Conservation (phyloP, 306 rosid species). For the Dicorynia guianensis region DNA sequence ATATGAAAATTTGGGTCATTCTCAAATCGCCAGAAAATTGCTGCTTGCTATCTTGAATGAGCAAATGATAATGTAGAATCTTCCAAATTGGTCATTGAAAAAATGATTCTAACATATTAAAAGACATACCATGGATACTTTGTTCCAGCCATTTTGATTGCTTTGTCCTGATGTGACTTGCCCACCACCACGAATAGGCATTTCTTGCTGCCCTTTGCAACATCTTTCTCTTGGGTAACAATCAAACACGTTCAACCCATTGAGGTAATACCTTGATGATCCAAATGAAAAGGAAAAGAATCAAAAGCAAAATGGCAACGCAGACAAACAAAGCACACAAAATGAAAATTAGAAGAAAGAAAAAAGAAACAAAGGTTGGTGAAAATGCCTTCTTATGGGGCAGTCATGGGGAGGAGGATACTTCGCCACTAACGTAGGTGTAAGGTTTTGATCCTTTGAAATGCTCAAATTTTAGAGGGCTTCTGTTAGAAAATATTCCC, state of each 20-base stretch:
- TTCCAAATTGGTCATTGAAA: not conserved
- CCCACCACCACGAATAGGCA: conserved; percentile 99
- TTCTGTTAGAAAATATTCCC: conserved; percentile 5
- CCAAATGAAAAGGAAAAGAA: not conserved
- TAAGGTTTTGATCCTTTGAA: conserved; percentile 43
- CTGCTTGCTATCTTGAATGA: not conserved
- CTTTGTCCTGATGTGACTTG: conserved; percentile 93
- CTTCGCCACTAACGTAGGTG: conserved; percentile 57
- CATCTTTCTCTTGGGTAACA: conserved; percentile 52
- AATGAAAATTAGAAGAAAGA: conserved; percentile 21
- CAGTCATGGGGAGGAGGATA: conserved; percentile 61
- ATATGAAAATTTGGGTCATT: conserved; percentile 18
- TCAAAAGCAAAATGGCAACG: conserved; percentile 19
- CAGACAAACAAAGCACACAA: conserved; percentile 6
- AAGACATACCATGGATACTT: conserved; percentile 75
- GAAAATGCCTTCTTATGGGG: conserved; percentile 39
- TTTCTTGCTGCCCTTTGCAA: conserved; percentile 94
- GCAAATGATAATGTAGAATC: not conserved
- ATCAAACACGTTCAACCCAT: conserved; percentile 43
- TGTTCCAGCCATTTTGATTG: conserved; percentile 99
- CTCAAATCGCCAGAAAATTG: not conserved
- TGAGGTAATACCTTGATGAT: conserved; percentile 38
- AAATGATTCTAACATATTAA: not conserved
- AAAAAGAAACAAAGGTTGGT: conserved; percentile 40
- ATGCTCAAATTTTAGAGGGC: conserved; percentile 35